These are phyloP conservation scores for Holtermannia corniformis DNA, from an alignment of 768 basidiomycete species.

Conservation along the genomic window DNA sequence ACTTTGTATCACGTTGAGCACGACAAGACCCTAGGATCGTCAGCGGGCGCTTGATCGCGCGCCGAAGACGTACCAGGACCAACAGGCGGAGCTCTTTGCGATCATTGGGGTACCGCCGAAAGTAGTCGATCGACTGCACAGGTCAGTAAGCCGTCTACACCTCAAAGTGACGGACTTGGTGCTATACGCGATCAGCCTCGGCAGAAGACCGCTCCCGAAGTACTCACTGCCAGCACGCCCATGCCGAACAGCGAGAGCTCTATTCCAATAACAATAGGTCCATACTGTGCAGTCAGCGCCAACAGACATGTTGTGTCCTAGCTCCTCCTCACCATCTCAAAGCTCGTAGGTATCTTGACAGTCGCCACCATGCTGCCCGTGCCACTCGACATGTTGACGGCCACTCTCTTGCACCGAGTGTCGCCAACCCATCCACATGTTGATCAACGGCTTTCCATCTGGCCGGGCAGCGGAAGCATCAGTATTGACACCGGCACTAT, in stretches of 20 bases:
- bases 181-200: background rate
- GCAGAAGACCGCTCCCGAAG: background rate
- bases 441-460: too few species aligned
- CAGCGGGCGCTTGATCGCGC: background rate
- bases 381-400: too few species aligned
- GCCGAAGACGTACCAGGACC: background rate
- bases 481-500: too few species aligned
- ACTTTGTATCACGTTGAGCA: constrained; percentile 19
- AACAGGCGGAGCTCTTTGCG: background rate
- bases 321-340: too few species aligned
- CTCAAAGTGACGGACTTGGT: background rate
- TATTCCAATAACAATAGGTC: constrained; percentile 14
- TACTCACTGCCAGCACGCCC: constrained; percentile 13
- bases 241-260: constrained; percentile 11
- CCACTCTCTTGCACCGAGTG: too few species aligned
- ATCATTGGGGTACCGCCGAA: constrained; percentile 3
- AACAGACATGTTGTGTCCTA: too few species aligned
- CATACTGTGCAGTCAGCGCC: too few species aligned
- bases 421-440: too few species aligned
- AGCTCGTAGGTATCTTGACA: too few species aligned
- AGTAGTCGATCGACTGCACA: constrained; percentile 8
- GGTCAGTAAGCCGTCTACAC: too few species aligned
- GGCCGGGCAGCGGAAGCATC: too few species aligned
- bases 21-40: background rate
- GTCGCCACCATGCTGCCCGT: too few species aligned